phyloP scores from a whole-genome alignment of 2,329 filamentous ascomycete genomes.

The Calonectria honghensis region DNA sequence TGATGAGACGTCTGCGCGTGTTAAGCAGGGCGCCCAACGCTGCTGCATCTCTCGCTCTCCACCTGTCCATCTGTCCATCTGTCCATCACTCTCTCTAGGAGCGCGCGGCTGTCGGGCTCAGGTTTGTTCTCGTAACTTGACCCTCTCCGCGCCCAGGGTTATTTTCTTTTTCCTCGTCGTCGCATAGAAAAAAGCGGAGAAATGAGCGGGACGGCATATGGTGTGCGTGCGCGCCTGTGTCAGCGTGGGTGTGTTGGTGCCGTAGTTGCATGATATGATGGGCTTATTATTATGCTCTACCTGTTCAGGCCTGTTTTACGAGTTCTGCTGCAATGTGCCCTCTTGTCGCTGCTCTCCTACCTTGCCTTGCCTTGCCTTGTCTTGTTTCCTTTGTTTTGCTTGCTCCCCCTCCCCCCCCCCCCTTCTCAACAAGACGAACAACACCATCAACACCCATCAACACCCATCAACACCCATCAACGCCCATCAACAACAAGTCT shows the following conservation, averaged over 20 bases:
- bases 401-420: not conserved
- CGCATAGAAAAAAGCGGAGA: slow-evolving; percentile 42
- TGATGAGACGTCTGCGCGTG: not conserved
- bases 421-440: no score
- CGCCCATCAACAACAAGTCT: no score
- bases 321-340: slow-evolving; percentile 10
- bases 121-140: slow-evolving; percentile 13
- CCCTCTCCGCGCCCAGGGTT: slow-evolving; percentile 6
- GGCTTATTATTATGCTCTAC: slow-evolving; percentile 34
- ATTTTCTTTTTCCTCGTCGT: slow-evolving; percentile 27
- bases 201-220: slow-evolving; percentile 32
- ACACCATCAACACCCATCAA: no score
- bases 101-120: slow-evolving; percentile 3
- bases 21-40: not conserved
- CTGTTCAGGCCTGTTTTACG: slow-evolving; percentile 8
- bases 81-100: not conserved
- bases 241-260: slow-evolving; percentile 36
- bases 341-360: not conserved
- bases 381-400: no score
- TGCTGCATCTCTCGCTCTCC: not conserved
- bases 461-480: no score
- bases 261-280: slow-evolving; percentile 39
- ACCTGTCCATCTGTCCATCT: not conserved
- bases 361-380: not conserved
- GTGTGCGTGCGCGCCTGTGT: slow-evolving; percentile 35